phyloP scores from a whole-genome alignment of 352 stramenopile species.

The Globisporangium paddicum region DNA sequence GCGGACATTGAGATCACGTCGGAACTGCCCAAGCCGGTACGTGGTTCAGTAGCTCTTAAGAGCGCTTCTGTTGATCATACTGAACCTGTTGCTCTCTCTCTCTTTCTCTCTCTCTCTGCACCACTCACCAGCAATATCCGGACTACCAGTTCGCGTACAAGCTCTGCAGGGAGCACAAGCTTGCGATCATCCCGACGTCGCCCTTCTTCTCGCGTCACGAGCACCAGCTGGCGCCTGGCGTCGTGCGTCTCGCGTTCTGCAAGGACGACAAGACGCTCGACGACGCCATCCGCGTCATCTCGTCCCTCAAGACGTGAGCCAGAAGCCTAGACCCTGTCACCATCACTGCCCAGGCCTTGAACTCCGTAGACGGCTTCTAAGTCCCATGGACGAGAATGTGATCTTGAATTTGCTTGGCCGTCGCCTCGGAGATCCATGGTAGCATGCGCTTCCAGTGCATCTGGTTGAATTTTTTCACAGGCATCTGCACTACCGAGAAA shows the following conservation, averaged over 20 bases:
- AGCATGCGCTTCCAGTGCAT: constrained; percentile 87
- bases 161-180: constrained; percentile 87
- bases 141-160: constrained; percentile 89
- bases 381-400: constrained; percentile 31
- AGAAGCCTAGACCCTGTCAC: constrained; percentile 5
- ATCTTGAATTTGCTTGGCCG: constrained; percentile 42
- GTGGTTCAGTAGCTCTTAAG: background rate
- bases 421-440: constrained; percentile 62
- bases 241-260: constrained; percentile 94
- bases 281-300: constrained; percentile 79
- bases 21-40: constrained; percentile 54
- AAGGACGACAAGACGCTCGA: constrained; percentile 94
- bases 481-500: constrained; percentile 50
- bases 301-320: constrained; percentile 25
- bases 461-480: constrained; percentile 74
- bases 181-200: constrained; percentile 92
- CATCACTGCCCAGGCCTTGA: background rate
- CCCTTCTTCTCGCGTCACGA: constrained; percentile 90
- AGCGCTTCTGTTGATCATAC: too few relatives aligned
- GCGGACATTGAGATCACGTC: constrained; percentile 40
- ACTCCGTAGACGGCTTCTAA: background rate
- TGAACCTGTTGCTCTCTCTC: background rate
- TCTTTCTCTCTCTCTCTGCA: background rate
- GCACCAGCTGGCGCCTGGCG: constrained; percentile 64
- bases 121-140: constrained; percentile 50